Percentiles rank a stretch among this genome's conserved stretches.
phyloP scores from a whole-genome alignment of 1,139 yeast genomes.

The Protomyces arabidopsidicola region DNA sequence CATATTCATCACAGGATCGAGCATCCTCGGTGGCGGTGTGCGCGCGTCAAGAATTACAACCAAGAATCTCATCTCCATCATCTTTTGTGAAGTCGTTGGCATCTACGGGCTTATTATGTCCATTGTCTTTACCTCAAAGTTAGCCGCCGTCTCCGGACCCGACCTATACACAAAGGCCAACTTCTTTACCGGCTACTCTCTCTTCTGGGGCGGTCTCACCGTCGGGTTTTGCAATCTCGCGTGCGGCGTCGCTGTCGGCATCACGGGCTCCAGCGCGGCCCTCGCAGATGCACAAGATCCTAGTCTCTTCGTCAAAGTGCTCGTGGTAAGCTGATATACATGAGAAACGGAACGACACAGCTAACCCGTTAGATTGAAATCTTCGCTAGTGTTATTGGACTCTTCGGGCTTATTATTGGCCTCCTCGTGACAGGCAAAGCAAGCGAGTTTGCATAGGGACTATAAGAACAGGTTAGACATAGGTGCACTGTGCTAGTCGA shows the following conservation, averaged over 20 bases:
- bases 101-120: constrained; percentile 98
- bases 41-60: constrained; percentile 96
- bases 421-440: constrained; percentile 27
- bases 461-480: neutral
- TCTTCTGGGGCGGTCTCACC: constrained; percentile 98
- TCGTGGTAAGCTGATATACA: constrained; percentile 46
- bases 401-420: constrained; percentile 48
- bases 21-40: constrained; percentile 96
- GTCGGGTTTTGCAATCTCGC: constrained; percentile 90
- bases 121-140: constrained; percentile 88
- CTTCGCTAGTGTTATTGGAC: constrained; percentile 92
- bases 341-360: no score
- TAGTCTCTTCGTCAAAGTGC: constrained; percentile 86
- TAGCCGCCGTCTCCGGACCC: constrained; percentile 63
- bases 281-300: constrained; percentile 97
- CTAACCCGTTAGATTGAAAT: constrained; percentile 54
- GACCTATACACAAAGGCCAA: constrained; percentile 72
- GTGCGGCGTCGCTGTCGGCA: constrained; percentile 96
- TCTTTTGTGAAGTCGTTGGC: constrained; percentile 99
- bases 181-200: constrained; percentile 81
- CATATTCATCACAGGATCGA: constrained; percentile 89
- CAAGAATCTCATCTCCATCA: constrained; percentile 86
- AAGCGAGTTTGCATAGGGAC: constrained; percentile 16
- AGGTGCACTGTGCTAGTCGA: neutral
- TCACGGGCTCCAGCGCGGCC: constrained; percentile 98